phyloP scores from a whole-genome alignment of 495 filamentous ascomycete species.

The Articulospora tetracladia region DNA sequence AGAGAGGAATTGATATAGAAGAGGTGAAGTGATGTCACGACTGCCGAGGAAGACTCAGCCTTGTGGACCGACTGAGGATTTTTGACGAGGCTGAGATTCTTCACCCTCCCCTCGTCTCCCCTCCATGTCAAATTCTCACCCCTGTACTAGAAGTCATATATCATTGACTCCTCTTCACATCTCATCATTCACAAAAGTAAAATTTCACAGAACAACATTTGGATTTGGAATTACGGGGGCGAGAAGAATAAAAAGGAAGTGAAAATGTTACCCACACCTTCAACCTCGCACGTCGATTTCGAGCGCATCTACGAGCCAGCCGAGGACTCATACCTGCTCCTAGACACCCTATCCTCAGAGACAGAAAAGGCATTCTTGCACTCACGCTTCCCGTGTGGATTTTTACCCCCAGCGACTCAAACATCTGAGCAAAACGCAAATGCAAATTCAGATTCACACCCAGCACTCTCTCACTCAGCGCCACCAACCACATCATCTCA shows the following conservation, averaged over 20 bases:
- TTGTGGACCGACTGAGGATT: background rate
- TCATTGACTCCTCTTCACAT: too few relatives aligned
- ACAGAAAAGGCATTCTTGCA: conserved; percentile 70
- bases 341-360: conserved; percentile 81
- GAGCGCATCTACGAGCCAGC: conserved; percentile 87
- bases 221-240: too few relatives aligned
- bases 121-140: background rate
- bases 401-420: too few relatives aligned
- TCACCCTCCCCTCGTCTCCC: background rate
- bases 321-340: conserved; percentile 91
- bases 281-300: conserved; percentile 84
- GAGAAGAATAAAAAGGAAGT: too few relatives aligned
- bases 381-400: conserved; percentile 55
- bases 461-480: too few relatives aligned
- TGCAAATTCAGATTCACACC: too few relatives aligned
- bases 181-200: too few relatives aligned
- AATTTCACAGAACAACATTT: too few relatives aligned
- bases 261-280: conserved; percentile 82
- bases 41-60: background rate
- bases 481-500: background rate
- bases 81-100: background rate
- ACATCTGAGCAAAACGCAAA: too few relatives aligned
- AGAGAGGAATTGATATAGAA: background rate
- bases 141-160: too few relatives aligned
- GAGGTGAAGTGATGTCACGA: background rate